phyloP scores from a whole-genome alignment of 441 rosid species.

The Eruca vesicaria region DNA sequence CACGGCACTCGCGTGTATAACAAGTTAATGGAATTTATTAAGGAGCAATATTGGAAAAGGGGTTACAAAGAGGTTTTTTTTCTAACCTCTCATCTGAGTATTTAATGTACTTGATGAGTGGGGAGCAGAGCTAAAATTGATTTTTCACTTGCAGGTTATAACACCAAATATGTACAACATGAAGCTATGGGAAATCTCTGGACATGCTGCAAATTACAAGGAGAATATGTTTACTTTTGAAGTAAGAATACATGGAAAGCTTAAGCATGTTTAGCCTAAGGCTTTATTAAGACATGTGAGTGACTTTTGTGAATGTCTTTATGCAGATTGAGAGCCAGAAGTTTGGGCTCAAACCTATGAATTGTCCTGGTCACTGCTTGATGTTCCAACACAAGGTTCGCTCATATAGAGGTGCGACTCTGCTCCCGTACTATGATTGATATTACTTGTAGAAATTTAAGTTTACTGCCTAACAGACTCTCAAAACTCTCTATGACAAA shows the following conservation, averaged over 20 bases:
- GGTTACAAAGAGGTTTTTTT: slow-evolving; percentile 90
- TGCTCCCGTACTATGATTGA: slow-evolving; percentile 2
- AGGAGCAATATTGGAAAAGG: slow-evolving; percentile 70
- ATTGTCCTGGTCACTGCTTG: slow-evolving; percentile 98
- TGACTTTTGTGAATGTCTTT: slow-evolving; percentile 17
- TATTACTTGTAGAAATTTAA: background rate
- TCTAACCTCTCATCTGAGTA: slow-evolving; percentile 12
- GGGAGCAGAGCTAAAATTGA: slow-evolving; percentile 12
- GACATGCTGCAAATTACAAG: slow-evolving; percentile 96
- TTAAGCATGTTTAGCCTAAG: no score
- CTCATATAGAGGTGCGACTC: slow-evolving; percentile 74
- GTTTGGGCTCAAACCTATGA: slow-evolving; percentile 98
- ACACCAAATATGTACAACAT: slow-evolving; percentile 94
- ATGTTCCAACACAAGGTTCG: slow-evolving; percentile 92
- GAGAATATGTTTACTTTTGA: slow-evolving; percentile 96
- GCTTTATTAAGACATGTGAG: no score
- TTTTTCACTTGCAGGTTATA: slow-evolving; percentile 63
- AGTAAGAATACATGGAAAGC: slow-evolving; percentile 44
- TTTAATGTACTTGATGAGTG: slow-evolving; percentile 4
- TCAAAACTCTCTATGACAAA: background rate
- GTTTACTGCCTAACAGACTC: background rate
- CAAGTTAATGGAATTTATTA: slow-evolving; percentile 76
- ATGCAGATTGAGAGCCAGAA: slow-evolving; percentile 88
- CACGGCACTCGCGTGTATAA: slow-evolving; percentile 89
- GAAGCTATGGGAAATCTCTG: slow-evolving; percentile 97